These are phyloP conservation scores for Penicillium sp. DNA, from an alignment of 2,329 filamentous ascomycete species.

Conservation along the genomic window DNA sequence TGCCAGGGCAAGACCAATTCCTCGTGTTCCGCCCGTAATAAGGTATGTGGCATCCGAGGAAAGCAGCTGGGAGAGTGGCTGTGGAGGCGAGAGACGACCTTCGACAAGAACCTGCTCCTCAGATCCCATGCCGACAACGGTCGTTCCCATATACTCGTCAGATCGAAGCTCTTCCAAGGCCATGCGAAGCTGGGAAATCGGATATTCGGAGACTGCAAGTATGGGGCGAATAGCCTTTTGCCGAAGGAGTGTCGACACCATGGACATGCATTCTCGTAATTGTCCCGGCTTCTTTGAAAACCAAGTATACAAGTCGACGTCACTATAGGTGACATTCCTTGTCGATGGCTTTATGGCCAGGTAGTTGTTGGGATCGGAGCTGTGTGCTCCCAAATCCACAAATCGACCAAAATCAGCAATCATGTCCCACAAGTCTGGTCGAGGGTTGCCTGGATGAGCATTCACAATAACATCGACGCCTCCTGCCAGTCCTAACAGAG, in stretches of 20 bases:
- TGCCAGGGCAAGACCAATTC: slow-evolving; percentile 26
- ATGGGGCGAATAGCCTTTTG: background rate
- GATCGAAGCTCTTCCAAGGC: background rate
- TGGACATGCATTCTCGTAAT: background rate
- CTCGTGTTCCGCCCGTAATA: slow-evolving; percentile 29
- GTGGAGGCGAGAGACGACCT: background rate
- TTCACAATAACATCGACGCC: slow-evolving; percentile 14
- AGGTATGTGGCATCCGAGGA: slow-evolving; percentile 19
- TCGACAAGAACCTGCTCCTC: background rate
- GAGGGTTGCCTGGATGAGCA: slow-evolving; percentile 7
- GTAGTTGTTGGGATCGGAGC: slow-evolving; percentile 22
- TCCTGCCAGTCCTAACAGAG: background rate
- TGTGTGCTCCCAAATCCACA: slow-evolving; percentile 44
- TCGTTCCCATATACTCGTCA: background rate
- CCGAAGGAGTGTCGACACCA: background rate
- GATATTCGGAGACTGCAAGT: background rate
- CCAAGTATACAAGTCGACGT: background rate
- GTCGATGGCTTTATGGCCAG: background rate
- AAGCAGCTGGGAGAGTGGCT: background rate
- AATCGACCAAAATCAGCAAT: slow-evolving; percentile 37
- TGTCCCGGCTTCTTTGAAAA: background rate
- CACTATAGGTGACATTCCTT: background rate
- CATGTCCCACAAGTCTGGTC: slow-evolving; percentile 7
- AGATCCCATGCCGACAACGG: background rate
- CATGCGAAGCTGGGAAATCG: background rate